Conservation (phyloP, 148 eudicot species). For the Heliamphora exappendiculata region DNA sequence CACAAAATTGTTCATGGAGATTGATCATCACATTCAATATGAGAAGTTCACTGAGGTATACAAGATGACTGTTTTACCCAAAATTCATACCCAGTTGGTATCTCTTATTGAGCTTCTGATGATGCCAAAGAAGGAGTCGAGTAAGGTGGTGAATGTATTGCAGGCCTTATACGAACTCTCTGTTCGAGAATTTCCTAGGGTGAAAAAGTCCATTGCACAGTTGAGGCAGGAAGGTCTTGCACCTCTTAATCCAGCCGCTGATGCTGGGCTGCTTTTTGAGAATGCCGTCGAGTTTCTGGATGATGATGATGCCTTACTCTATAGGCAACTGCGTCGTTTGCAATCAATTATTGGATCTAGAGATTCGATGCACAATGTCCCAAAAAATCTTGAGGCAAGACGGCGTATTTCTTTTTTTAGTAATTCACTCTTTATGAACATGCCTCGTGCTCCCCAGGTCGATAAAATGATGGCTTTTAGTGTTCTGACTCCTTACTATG, state of each 20-base stretch:
- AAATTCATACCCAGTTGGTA: conserved; percentile 47
- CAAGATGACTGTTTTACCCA: conserved; percentile 38
- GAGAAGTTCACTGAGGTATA: conserved; percentile 49
- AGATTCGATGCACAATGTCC: conserved; percentile 82
- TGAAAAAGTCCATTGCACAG: conserved; percentile 32
- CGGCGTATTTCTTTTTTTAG: conserved; percentile 82
- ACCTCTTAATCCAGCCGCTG: conserved; percentile 31
- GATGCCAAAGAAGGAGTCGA: conserved; percentile 37
- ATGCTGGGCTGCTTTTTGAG: conserved; percentile 56
- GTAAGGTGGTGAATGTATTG: conserved; percentile 47
- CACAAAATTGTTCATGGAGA: conserved; percentile 46
- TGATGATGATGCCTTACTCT: conserved; percentile 46
- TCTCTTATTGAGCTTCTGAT: conserved; percentile 57
- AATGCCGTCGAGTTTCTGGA: conserved; percentile 66
- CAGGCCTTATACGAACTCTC: conserved; percentile 77
- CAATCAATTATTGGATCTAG: conserved; percentile 62
- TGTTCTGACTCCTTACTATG: conserved; percentile 88
- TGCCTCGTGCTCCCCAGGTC: conserved; percentile 89
- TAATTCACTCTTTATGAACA: conserved; percentile 92
- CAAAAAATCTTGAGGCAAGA: conserved; percentile 66
- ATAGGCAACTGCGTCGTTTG: conserved; percentile 69
- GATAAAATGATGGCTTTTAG: conserved; percentile 95
- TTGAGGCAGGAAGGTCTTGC: conserved; percentile 60
- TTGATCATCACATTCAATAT: conserved; percentile 35
- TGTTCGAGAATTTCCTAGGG: conserved; percentile 55